Percentiles rank a stretch among this genome's conserved stretches.
phyloP scores from a whole-genome alignment of 345 rosid genomes.

The Fremontodendron californicum region DNA sequence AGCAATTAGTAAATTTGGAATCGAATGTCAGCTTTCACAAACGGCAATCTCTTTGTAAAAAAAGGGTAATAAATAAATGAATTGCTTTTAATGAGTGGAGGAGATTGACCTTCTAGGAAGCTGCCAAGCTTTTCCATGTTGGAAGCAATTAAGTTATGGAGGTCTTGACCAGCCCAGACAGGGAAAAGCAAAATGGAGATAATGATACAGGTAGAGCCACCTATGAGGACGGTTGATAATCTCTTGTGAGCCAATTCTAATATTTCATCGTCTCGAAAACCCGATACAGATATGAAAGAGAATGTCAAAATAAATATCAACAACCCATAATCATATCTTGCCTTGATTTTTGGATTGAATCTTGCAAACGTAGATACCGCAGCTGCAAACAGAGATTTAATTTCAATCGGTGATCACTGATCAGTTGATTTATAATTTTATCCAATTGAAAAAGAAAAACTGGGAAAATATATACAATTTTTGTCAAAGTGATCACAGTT shows the following conservation, averaged over 20 bases:
- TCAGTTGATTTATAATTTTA: no score
- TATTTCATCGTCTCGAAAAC: constrained; percentile 55
- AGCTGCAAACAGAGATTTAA: constrained; percentile 35
- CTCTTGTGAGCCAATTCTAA: constrained; percentile 47
- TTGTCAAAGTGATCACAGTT: no score
- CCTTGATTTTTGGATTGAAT: constrained; percentile 68
- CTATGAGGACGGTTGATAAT: constrained; percentile 58
- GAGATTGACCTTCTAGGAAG: constrained; percentile 50
- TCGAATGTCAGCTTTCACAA: no score
- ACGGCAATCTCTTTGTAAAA: no score
- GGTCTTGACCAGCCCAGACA: constrained; percentile 70
- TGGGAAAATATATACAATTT: no score
- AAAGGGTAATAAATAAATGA: neutral
- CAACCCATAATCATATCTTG: constrained; percentile 78
- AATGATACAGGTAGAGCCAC: constrained; percentile 40
- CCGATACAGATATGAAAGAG: constrained; percentile 62
- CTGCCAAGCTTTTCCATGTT: constrained; percentile 51
- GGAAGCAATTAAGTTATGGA: constrained; percentile 45
- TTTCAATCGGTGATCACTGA: no score
- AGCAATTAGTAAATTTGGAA: no score
- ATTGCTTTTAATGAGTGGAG: neutral
- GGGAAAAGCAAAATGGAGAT: constrained; percentile 53
- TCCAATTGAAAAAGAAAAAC: neutral
- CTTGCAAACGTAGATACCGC: constrained; percentile 55
- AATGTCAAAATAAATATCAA: constrained; percentile 73